Evolutionary conservation across 192 early-diverging fungal species (phyloP).

Genomic region (Coemansia sp.): DNA sequence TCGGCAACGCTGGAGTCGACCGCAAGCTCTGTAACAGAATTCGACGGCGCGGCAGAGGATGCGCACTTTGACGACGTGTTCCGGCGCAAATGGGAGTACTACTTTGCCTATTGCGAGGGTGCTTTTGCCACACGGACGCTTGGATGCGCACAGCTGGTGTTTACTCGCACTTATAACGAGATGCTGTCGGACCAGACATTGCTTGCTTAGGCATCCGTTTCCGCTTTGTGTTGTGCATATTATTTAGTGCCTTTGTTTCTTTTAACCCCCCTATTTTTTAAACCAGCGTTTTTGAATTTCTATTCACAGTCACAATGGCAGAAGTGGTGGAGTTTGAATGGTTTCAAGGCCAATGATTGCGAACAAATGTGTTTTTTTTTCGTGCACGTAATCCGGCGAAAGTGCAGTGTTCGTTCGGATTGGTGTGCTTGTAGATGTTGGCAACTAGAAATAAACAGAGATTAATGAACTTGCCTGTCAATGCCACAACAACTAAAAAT

Average conservation of each 20-base stretch:
- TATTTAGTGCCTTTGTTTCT: background rate
- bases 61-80: conserved; percentile 55
- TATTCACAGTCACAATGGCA: no score
- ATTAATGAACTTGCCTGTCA: no score
- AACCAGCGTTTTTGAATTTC: background rate
- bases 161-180: conserved; percentile 54
- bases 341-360: no score
- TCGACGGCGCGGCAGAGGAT: background rate
- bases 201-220: background rate
- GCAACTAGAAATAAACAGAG: no score
- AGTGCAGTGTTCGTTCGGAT: no score
- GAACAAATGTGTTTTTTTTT: no score
- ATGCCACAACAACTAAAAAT: no score
- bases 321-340: no score
- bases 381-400: no score
- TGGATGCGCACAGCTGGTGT: conserved; percentile 60
- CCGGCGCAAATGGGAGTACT: conserved; percentile 74
- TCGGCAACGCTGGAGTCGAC: background rate
- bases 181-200: conserved; percentile 13
- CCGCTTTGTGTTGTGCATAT: background rate
- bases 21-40: conserved; percentile 19
- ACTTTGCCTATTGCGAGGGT: conserved; percentile 80
- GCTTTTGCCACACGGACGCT: conserved; percentile 70
- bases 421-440: no score
- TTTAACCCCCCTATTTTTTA: background rate